Evolutionary conservation across 2,329 filamentous ascomycete genomes (phyloP).

Genomic region (Coniochaeta sp.): DNA sequence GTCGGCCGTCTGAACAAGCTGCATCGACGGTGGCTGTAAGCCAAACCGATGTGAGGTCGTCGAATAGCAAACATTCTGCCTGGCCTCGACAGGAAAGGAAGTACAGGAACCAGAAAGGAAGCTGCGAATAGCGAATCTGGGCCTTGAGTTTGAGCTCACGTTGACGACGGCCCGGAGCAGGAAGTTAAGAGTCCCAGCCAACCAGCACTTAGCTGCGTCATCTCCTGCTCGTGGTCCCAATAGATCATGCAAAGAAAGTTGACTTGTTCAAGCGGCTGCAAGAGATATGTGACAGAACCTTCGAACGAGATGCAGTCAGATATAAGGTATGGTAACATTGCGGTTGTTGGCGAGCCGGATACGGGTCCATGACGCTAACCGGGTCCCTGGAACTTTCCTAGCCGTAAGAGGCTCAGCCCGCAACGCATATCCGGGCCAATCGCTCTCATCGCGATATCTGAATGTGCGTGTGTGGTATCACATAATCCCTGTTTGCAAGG

Average conservation of each 20-base stretch:
- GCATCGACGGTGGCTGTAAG: background rate
- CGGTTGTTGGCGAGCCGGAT: background rate
- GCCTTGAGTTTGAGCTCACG: background rate
- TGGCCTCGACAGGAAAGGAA: background rate
- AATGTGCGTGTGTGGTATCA: background rate
- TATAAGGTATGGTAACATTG: background rate
- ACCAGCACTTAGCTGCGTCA: background rate
- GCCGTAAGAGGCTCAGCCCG: background rate
- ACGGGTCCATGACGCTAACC: background rate
- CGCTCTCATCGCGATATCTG: background rate
- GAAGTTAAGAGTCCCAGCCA: background rate
- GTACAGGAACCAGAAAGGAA: background rate
- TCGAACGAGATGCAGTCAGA: background rate
- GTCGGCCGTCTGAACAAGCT: background rate
- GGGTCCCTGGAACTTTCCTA: background rate
- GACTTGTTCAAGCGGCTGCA: background rate
- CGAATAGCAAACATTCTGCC: background rate
- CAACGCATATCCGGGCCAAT: background rate
- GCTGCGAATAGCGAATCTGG: background rate
- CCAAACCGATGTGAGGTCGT: background rate
- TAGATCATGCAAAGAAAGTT: background rate
- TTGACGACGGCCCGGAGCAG: background rate
- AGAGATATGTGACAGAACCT: background rate
- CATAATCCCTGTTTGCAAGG: background rate
- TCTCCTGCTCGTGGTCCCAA: background rate